Base-by-base conservation (phyloP, 73 alveolate genomes). In the Stentor coeruleus region DNA sequence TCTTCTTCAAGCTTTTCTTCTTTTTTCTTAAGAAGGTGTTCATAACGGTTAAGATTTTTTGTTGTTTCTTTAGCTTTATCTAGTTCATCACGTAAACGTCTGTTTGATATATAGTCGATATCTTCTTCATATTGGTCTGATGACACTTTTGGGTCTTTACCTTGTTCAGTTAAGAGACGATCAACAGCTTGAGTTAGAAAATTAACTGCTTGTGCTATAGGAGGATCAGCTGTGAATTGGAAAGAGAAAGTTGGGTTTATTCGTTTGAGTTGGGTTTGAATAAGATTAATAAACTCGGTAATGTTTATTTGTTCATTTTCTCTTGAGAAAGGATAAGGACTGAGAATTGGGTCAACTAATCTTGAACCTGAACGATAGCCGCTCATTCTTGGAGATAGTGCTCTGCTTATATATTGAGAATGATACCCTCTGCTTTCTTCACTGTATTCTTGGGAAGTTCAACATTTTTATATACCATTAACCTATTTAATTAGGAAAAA, bases 1-100 rank as follows among this genome's bases (percentile, higher is more conserved):
- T 49, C 66, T 49, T 49, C 66, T 49, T 49, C 66, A 49, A 49
- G 66, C 20, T 49, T 49, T 49, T 49, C 66, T 49, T 49, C 66
- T 49, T 49, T 49, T 49, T 49, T 49, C 66, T 49, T 49, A 49
- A 49, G 66, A 11, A 49, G 20, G 20, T 11, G 66, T 49, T 49
- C 66, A 20, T 49, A 49, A 11, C 20, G 6, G 6, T 49, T 49
- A 49, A 49, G 66, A 20, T 49, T 49, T 49, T 49, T 49, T 11
- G 28, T 49, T 49, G 66, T 49, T 49, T 49, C 66, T 20, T 20
- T 49, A 11, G 66, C 6, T 49, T 49, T 49, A 11, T 49, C 66
- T 11, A 49, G 66, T 49, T 49, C 66, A 11, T 49, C 66, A 11
- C 66, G 6, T n/a, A 49, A 49, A 20, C 66, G 6, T 49, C 66